These are phyloP conservation scores for Serendipita sp. DNA, from an alignment of 768 basidiomycete species.

Conservation along the genomic window DNA sequence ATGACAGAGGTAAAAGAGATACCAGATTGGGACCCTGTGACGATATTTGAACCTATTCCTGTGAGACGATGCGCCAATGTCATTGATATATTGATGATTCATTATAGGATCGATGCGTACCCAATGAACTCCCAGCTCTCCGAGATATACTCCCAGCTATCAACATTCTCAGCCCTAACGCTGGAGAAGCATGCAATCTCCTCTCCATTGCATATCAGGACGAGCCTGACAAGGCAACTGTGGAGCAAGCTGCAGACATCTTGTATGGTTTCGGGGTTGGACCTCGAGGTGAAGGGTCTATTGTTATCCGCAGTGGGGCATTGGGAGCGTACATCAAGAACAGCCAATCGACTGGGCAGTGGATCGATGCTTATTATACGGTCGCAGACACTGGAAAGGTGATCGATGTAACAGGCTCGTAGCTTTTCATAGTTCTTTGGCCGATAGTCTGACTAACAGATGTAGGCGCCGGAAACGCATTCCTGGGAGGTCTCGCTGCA, in stretches of 20 bases:
- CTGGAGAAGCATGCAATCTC: constrained; percentile 60
- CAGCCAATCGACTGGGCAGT: constrained; percentile 26
- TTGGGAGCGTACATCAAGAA: constrained; percentile 54
- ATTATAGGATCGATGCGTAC: constrained; percentile 55
- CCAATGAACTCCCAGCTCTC: constrained; percentile 60
- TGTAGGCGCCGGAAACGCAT: constrained; percentile 78
- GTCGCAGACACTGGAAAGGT: constrained; percentile 31
- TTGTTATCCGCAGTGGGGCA: constrained; percentile 60
- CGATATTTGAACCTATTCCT: constrained; percentile 78
- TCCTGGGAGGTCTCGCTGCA: constrained; percentile 70
- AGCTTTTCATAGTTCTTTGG: constrained; percentile 10
- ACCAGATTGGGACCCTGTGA: constrained; percentile 43
- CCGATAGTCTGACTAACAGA: neutral
- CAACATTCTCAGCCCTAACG: constrained; percentile 68
- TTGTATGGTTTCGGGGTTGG: constrained; percentile 51
- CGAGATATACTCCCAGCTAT: constrained; percentile 40
- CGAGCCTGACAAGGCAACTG: constrained; percentile 31
- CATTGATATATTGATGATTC: constrained; percentile 4
- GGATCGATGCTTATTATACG: constrained; percentile 66
- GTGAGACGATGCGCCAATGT: constrained; percentile 25
- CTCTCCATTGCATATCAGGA: constrained; percentile 31
- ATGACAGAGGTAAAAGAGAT: constrained; percentile 42
- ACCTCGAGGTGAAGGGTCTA: constrained; percentile 30
- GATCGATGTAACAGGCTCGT: constrained; percentile 65
- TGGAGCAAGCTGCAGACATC: constrained; percentile 50